Conservation (phyloP, 345 rosid species). For the rapeseed (Brassica napus) region Da-Ae NC_063438.1:25516501-25517000, state of each 20-base stretch:
- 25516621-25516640: slow-evolving; percentile 38
- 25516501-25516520: slow-evolving; percentile 6
- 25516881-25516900: neutral
- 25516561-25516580: slow-evolving; percentile 41
- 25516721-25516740: slow-evolving; percentile 21
- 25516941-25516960: slow-evolving; percentile 5
- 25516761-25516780: neutral
- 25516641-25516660: slow-evolving; percentile 61
- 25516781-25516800: neutral
- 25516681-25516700: slow-evolving; percentile 85
- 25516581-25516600: slow-evolving; percentile 46
- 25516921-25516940: neutral
- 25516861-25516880: neutral
- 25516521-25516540: neutral
- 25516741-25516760: neutral
- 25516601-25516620: slow-evolving; percentile 39
- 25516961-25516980: neutral
- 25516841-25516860: neutral
- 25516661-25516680: slow-evolving; percentile 82
- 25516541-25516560: slow-evolving; percentile 31
- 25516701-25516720: slow-evolving; percentile 97
- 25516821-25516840: neutral
- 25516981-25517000: slow-evolving; percentile 30
- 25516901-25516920: neutral
- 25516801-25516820: neutral